Base-by-base conservation (phyloP, 2,329 filamentous ascomycete genomes). In the Beauveria caledonica region DNA sequence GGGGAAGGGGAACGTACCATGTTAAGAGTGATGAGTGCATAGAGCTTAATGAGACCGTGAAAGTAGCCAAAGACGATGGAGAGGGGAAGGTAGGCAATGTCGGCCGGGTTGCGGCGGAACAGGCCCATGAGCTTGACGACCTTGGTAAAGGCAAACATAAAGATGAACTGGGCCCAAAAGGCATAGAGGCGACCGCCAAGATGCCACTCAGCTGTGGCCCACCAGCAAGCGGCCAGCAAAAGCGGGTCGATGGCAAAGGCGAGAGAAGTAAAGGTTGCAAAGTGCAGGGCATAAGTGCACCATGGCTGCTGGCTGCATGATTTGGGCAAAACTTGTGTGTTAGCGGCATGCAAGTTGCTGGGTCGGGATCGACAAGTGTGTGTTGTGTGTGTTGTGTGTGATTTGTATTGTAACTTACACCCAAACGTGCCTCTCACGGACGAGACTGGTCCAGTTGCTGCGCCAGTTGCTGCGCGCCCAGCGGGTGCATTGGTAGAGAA, bases 391-490 rank as follows among this genome's bases (percentile, higher is more conserved):
- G 19, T 46, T 48, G 44, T 48, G 40, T 49, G 40, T 49, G 39
- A 2, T 44, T 49, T 36, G 15, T 36, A 36, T 36, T 36, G 33
- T 5, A 50, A 86, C 91, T 87, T 82, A 96, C 92, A 77, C 86
- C 86, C 89, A 91, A 69, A 97, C 90, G 70, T 91, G 84, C 71
- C 88, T 80, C 76, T 97, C 93, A 64, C 85, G 84, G 65, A 93
- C 82, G 70, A 97, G 81, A 73, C 91, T 97, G 57, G 91, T 97
- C 74, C 91, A 87, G 74, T 97, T 97, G 78, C 92, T 96, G 71
- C 93, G 84, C 93, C 93, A 97, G 76, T 97, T 97, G 80, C 92
- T 97, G 69, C 93, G 86, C 48, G 94, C 92, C 93, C 93, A 97
- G 52, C 93, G 85, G 51, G 93, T 85, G 75, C 93, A 97, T 75